Conservation (phyloP, 495 filamentous ascomycete species). For the Hyaloscypha hepaticicola region DNA sequence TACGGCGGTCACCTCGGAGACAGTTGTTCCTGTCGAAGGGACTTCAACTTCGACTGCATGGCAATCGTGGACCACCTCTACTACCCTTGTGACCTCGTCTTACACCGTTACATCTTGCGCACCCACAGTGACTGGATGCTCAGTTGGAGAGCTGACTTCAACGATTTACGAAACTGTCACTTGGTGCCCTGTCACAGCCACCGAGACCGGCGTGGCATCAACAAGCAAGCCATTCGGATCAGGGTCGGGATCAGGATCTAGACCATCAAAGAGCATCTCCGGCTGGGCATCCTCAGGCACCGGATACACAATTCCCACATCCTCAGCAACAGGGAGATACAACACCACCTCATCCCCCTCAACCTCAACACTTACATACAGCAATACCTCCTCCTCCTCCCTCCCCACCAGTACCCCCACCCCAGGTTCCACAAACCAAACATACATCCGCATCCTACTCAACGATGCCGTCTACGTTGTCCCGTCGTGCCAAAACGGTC, state of each 20-base stretch:
- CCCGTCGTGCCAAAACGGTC: slow-evolving; percentile 44
- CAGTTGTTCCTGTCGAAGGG: slow-evolving; percentile 3
- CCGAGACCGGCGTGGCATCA: background rate
- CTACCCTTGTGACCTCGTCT: background rate
- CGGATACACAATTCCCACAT: background rate
- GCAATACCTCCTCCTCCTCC: background rate
- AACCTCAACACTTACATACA: background rate
- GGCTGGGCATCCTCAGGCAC: background rate
- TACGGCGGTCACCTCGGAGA: slow-evolving; percentile 19
- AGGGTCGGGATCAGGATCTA: slow-evolving; percentile 6
- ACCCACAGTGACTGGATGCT: background rate
- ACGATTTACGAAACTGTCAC: background rate
- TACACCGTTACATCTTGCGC: background rate
- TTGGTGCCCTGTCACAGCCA: background rate
- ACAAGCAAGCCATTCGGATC: background rate
- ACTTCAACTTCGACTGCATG: background rate
- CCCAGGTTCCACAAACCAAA: slow-evolving; percentile 22
- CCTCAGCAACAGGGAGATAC: background rate
- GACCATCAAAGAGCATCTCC: too few species aligned
- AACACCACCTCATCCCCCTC: background rate
- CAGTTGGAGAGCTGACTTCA: background rate
- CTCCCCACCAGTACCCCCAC: slow-evolving; percentile 7
- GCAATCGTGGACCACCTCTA: background rate
- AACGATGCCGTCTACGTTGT: slow-evolving; percentile 57
- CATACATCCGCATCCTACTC: slow-evolving; percentile 47